Evolutionary conservation across 2,329 filamentous ascomycete genomes (phyloP), one percentile per base, ranked within the genome.

Genomic region (Colletotrichum filicis): DNA sequence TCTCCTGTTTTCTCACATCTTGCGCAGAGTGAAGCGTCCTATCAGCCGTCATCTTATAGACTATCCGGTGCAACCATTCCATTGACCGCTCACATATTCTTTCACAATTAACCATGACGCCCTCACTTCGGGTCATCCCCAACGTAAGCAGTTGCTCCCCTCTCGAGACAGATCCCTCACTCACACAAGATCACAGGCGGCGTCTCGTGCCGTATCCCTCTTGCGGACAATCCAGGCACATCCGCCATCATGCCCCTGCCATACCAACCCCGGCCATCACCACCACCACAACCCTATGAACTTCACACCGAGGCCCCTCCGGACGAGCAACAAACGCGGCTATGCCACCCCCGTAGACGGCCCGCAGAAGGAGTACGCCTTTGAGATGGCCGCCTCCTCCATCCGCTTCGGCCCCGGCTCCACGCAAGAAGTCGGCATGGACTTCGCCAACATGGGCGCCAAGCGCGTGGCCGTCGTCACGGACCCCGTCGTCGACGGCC

Each of bases 371-470:
- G 97, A 99, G 82, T 99, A 99, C 85, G 97, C 97, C 16, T 99
- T 99, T 80, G 97, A 99, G 83, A 97, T 99, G 96, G 97, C 97
- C 0, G 95, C 97, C 1, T 97, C 94, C 1, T 94, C 93, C 32
- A 98, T 99, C 79, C 92, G 97, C 14, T 99, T 98, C 78, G 97
- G 97, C 0, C 94, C 95, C 0, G 97, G 97, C 6, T 94, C 93
- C 69, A 99, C 97, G 28, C 94, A 95, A 82, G 97, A 99, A 83
- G 95, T 99, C 24, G 97, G 97, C 76, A 98, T 98, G 97, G 97
- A 99, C 83, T 92, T 98, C 77, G 93, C 92, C 84, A 98, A 99
- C 81, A 89, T 99, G 87, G 93, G 94, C 16, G 92, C 93, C 7
- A 93, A 94, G 85, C 92, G 92, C 57, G 96, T 99, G 71, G 94